A percentile compares a stretch with the other conserved stretches of the same genome.
Evolutionary conservation across 441 rosid genomes (phyloP).

Genomic region (Erodium texanum): DNA sequence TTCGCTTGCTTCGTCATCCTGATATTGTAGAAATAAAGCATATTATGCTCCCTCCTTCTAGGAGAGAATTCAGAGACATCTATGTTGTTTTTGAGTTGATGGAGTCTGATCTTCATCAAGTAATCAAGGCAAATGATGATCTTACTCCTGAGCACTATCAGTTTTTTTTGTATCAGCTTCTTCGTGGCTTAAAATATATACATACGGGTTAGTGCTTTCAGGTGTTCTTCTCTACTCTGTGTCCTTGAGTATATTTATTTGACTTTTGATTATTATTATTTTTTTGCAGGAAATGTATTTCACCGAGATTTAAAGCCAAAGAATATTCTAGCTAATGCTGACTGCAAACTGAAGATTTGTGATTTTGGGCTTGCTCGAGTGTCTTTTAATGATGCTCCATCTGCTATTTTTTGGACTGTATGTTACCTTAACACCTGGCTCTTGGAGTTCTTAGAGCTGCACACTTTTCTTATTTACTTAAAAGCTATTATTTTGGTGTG

Average conservation of each 20-base stretch:
- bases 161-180: slow-evolving; percentile 94
- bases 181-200: slow-evolving; percentile 80
- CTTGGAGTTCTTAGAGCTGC: not conserved
- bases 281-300: slow-evolving; percentile 78
- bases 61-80: slow-evolving; percentile 79
- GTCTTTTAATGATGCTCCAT: slow-evolving; percentile 91
- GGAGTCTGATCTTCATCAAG: slow-evolving; percentile 99
- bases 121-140: slow-evolving; percentile 87
- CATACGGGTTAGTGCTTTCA: slow-evolving; percentile 55
- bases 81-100: slow-evolving; percentile 89
- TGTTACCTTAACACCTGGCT: slow-evolving; percentile 19
- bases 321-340: slow-evolving; percentile 89
- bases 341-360: slow-evolving; percentile 93
- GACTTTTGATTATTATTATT: not conserved
- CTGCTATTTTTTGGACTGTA: slow-evolving; percentile 98
- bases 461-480: not conserved
- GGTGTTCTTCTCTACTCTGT: not conserved
- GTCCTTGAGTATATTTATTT: not conserved
- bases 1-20: slow-evolving; percentile 81
- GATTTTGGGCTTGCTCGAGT: slow-evolving; percentile 98
- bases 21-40: slow-evolving; percentile 87
- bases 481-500: not conserved
- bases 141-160: slow-evolving; percentile 94
- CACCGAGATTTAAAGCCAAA: slow-evolving; percentile 56
- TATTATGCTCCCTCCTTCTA: slow-evolving; percentile 93